These are phyloP conservation scores for Xerocomus amazonicus DNA, from an alignment of 1,284 basidiomycete species.

Conservation along the genomic window DNA sequence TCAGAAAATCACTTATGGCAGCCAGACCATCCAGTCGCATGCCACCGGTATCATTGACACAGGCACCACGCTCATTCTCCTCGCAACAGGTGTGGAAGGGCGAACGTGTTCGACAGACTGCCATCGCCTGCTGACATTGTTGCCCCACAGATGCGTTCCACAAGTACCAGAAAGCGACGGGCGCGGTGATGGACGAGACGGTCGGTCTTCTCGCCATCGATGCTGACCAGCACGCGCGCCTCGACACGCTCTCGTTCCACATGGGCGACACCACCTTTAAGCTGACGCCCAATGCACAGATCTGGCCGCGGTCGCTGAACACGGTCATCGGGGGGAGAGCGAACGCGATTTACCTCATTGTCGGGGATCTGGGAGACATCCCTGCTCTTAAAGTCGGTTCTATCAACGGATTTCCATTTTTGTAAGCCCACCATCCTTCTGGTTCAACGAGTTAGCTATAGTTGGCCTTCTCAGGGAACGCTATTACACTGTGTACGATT, in stretches of 20 bases:
- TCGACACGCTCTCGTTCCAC: slow-evolving; percentile 12
- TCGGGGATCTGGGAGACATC: slow-evolving; percentile 33
- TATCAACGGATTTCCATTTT: slow-evolving; percentile 4
- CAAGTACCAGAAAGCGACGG: slow-evolving; percentile 48
- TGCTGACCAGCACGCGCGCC: slow-evolving; percentile 24
- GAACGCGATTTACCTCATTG: slow-evolving; percentile 43
- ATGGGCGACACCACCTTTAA: slow-evolving; percentile 36
- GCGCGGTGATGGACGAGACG: slow-evolving; percentile 42
- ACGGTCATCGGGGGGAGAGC: slow-evolving; percentile 38
- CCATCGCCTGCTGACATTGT: too few species aligned
- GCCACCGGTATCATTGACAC: slow-evolving; percentile 57
- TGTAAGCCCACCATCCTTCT: slow-evolving; percentile 13
- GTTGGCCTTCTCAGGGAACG: background rate
- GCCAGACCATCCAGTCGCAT: slow-evolving; percentile 34
- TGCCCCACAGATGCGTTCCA: slow-evolving; percentile 45
- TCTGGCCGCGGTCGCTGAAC: slow-evolving; percentile 51
- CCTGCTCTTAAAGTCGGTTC: slow-evolving; percentile 27
- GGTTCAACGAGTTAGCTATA: background rate
- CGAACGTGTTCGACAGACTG: too few species aligned
- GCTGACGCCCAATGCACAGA: slow-evolving; percentile 49
- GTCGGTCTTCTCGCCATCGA: slow-evolving; percentile 44
- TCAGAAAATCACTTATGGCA: slow-evolving; percentile 46
- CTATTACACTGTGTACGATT: slow-evolving; percentile 1
- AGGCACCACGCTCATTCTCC: slow-evolving; percentile 47
- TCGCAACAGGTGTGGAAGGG: slow-evolving; percentile 34